A percentile compares a stretch with the other conserved stretches of the same genome.
Evolutionary conservation across 352 stramenopile species (phyloP).

Genomic region (Globisporangium heterothallicum): DNA sequence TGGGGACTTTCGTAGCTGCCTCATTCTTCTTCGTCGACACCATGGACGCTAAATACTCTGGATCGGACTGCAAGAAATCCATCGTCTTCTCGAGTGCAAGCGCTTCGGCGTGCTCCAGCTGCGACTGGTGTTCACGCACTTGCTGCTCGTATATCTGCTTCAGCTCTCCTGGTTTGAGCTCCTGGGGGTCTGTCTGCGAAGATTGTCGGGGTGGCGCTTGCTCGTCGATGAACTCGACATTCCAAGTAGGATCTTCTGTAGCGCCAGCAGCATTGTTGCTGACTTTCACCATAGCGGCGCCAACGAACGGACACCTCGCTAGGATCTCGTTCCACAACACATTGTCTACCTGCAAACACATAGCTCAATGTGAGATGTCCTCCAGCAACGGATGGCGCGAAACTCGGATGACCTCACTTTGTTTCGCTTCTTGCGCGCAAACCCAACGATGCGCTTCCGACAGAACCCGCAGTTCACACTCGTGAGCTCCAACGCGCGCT

Average conservation of each 20-base stretch:
- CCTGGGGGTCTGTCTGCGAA: background rate
- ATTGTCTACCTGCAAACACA: conserved; percentile 32
- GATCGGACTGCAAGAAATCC: conserved; percentile 44
- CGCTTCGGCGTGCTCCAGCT: conserved; percentile 28
- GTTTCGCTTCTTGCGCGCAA: conserved; percentile 69
- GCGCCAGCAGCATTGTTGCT: conserved; percentile 7
- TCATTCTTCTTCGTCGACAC: background rate
- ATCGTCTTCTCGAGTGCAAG: conserved; percentile 45
- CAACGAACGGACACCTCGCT: conserved; percentile 40
- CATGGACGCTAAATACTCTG: conserved; percentile 28
- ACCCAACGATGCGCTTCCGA: conserved; percentile 65
- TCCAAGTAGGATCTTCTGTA: conserved; percentile 14
- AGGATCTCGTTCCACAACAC: conserved; percentile 51
- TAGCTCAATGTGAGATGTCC: background rate
- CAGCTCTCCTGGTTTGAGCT: conserved; percentile 22
- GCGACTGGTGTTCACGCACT: conserved; percentile 21
- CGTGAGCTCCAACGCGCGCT: conserved; percentile 65
- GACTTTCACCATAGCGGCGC: conserved; percentile 3
- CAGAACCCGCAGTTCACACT: conserved; percentile 80
- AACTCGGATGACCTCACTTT: conserved; percentile 19
- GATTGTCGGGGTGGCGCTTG: conserved; percentile 22
- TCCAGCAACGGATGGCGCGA: background rate
- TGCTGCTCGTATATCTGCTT: conserved; percentile 41
- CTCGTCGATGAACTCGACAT: conserved; percentile 49
- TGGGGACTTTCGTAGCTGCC: background rate